phyloP scores from a whole-genome alignment of 805 yeast genomes.

The Zygosaccharomyces rouxii region DNA sequence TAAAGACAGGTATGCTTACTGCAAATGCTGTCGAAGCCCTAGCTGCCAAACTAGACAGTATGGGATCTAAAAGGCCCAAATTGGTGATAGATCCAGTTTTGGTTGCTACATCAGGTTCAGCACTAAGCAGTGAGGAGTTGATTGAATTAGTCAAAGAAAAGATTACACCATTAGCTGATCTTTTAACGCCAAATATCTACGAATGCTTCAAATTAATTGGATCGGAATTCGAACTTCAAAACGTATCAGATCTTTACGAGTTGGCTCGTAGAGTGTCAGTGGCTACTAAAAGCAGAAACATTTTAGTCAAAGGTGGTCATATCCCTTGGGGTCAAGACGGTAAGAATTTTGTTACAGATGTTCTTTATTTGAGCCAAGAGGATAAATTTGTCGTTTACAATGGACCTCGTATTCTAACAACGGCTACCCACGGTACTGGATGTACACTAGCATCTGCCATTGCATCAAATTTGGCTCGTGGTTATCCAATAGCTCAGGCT shows the following conservation, averaged over 20 bases:
- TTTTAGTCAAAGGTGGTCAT: slow-evolving; percentile 82
- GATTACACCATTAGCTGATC: slow-evolving; percentile 49
- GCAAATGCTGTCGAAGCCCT: slow-evolving; percentile 49
- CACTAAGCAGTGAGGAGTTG: slow-evolving; percentile 42
- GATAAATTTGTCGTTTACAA: slow-evolving; percentile 41
- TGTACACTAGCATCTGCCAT: slow-evolving; percentile 82
- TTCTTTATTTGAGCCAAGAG: slow-evolving; percentile 44
- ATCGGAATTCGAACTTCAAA: slow-evolving; percentile 24
- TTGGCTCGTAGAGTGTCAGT: slow-evolving; percentile 40
- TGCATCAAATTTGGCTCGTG: slow-evolving; percentile 67
- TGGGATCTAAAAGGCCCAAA: slow-evolving; percentile 30
- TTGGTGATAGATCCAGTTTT: slow-evolving; percentile 80
- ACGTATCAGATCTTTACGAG: slow-evolving; percentile 40
- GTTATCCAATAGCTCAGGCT: slow-evolving; percentile 43
- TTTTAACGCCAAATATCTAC: slow-evolving; percentile 70
- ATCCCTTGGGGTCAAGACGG: slow-evolving; percentile 40
- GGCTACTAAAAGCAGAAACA: slow-evolving; percentile 43
- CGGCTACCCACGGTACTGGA: slow-evolving; percentile 83
- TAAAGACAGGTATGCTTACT: slow-evolving; percentile 79
- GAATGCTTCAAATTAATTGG: slow-evolving; percentile 52
- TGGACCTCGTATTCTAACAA: slow-evolving; percentile 44
- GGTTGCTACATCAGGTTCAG: slow-evolving; percentile 73
- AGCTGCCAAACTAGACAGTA: slow-evolving; percentile 33
- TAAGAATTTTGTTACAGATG: slow-evolving; percentile 44
- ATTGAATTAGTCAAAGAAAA: slow-evolving; percentile 42